Conservation (phyloP, 257 asterid species). For the Phtheirospermum japonicum region DNA sequence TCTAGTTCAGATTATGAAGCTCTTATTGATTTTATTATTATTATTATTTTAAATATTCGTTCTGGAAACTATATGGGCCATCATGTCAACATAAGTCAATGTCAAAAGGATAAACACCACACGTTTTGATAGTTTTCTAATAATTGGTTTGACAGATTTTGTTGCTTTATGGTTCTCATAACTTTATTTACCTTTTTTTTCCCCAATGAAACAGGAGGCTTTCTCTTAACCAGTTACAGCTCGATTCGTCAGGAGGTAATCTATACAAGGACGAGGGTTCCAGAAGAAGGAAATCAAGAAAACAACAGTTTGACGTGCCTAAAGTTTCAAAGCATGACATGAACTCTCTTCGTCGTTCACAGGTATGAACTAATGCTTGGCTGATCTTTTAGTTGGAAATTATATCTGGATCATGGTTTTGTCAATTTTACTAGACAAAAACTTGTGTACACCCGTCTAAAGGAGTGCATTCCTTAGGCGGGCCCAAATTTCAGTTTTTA, state of each 20-base stretch:
- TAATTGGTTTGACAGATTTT: constrained; percentile 18
- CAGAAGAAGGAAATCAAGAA: constrained; percentile 69
- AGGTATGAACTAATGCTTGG: constrained; percentile 44
- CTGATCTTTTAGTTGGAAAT: constrained; percentile 24
- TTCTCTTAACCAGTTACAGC: constrained; percentile 56
- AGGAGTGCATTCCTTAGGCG: no score
- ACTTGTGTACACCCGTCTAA: no score
- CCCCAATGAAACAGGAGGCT: constrained; percentile 59
- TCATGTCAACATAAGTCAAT: constrained; percentile 16
- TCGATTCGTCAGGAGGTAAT: constrained; percentile 55
- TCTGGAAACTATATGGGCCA: background rate
- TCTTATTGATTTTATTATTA: no score
- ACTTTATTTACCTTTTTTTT: constrained; percentile 28
- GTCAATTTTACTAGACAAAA: background rate
- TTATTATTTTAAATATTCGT: no score
- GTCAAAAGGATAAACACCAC: constrained; percentile 12
- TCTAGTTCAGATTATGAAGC: no score
- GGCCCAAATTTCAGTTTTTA: no score
- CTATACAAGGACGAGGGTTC: constrained; percentile 55
- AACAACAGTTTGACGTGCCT: constrained; percentile 48
- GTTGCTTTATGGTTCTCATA: constrained; percentile 23
- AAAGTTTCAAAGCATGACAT: constrained; percentile 66
- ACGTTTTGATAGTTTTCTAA: constrained; percentile 15
- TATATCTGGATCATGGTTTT: constrained; percentile 18
- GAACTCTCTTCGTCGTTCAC: constrained; percentile 69